Conservation (phyloP, 345 rosid genomes). For the Alliaria petiolata region DNA sequence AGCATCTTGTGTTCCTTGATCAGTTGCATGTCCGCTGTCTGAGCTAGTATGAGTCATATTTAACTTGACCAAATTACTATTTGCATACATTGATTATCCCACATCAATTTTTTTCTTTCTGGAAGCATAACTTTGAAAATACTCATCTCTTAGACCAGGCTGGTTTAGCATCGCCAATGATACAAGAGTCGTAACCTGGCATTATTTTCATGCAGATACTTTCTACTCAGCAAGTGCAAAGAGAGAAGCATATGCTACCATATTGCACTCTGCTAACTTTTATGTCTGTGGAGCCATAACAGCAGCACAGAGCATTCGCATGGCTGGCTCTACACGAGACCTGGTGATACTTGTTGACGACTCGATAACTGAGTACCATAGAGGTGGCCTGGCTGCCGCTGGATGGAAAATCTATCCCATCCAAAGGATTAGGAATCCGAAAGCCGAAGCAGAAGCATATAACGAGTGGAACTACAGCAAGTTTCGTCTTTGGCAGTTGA, state of each 20-base stretch:
- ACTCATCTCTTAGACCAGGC: background rate
- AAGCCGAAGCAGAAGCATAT: conserved; percentile 76
- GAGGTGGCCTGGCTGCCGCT: conserved; percentile 74
- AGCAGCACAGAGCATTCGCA: conserved; percentile 87
- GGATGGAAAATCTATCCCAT: conserved; percentile 84
- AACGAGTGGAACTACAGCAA: conserved; percentile 97
- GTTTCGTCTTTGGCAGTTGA: conserved; percentile 90
- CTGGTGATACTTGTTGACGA: conserved; percentile 88
- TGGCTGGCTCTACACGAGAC: conserved; percentile 85
- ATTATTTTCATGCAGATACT: conserved; percentile 42
- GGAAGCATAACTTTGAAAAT: background rate
- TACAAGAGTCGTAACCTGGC: background rate
- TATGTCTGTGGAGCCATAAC: conserved; percentile 88
- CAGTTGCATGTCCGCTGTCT: too few species aligned
- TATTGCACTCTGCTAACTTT: conserved; percentile 77
- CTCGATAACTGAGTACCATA: conserved; percentile 65
- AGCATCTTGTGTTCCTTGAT: too few species aligned
- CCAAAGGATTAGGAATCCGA: conserved; percentile 77
- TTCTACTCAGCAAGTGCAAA: conserved; percentile 60
- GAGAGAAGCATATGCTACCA: conserved; percentile 86
- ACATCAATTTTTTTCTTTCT: too few species aligned
- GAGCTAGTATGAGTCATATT: too few species aligned
- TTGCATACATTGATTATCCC: background rate
- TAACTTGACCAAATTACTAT: too few species aligned
- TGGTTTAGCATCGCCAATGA: background rate